phyloP scores from a whole-genome alignment of 1,139 yeast species.

The Saccharomyces pastorianus region DNA sequence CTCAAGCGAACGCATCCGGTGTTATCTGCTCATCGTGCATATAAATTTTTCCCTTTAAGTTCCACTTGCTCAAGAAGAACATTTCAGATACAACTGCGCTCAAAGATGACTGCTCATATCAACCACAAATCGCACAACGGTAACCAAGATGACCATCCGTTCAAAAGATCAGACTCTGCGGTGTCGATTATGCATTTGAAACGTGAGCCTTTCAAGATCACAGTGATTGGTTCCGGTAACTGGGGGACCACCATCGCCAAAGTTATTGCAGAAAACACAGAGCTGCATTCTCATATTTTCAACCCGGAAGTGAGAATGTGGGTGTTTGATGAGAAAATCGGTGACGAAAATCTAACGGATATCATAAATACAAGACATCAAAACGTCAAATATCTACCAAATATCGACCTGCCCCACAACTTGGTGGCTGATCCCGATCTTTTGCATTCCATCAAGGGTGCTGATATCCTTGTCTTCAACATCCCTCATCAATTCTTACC shows the following conservation, averaged over 20 bases:
- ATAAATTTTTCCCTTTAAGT: not conserved
- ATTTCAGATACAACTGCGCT: not conserved
- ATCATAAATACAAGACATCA: conserved; percentile 80
- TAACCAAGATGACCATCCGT: conserved; percentile 1
- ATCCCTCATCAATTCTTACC: conserved; percentile 89
- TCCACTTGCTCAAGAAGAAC: not conserved
- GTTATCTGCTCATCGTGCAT: not conserved
- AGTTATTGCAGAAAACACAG: conserved; percentile 78
- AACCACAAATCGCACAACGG: not conserved
- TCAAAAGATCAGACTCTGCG: conserved; percentile 8
- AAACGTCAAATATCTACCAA: conserved; percentile 81
- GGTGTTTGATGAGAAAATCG: conserved; percentile 77
- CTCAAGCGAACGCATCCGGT: conserved; percentile 1
- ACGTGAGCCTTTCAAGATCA: conserved; percentile 38
- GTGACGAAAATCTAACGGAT: conserved; percentile 67
- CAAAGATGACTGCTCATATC: not conserved
- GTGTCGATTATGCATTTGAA: conserved; percentile 13
- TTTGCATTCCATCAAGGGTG: conserved; percentile 57
- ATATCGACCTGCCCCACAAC: conserved; percentile 68
- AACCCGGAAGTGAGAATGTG: conserved; percentile 74
- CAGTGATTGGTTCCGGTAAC: conserved; percentile 65
- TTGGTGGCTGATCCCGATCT: conserved; percentile 77
- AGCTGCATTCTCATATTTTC: conserved; percentile 59
- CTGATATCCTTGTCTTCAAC: conserved; percentile 80
- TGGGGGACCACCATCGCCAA: conserved; percentile 96